Base-by-base conservation (phyloP, 176 grass and related monocot genomes). In the Triticum urartu region DNA sequence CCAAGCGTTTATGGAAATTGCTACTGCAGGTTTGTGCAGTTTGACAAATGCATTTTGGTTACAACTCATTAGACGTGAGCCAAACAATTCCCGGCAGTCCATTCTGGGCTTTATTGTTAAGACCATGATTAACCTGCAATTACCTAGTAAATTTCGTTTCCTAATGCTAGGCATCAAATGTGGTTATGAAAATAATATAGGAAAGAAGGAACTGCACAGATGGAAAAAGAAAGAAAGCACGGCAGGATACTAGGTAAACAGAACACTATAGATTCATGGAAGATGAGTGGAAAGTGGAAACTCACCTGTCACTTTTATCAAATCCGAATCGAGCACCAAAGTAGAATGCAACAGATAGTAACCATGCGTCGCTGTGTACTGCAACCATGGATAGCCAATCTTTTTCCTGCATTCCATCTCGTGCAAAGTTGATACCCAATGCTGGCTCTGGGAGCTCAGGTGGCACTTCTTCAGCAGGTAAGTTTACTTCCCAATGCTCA, bases 381-480 rank as follows among this genome's bases (percentile, higher is more conserved):
- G 96, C 96, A 63, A 98, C 96, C 91, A 98, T 91, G 20, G 93
- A 91, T 39, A 98, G 60, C 96, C 96, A 98, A 84, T 98, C 93
- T 77, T 98, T 98, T 83, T 98, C 96, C 86, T 94, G 93, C 91
- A 98, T 98, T 81, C 96, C 96, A 72, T 98, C 91, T 88, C 96
- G 91, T 54, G 96, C 96, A 65, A 98, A 98, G 86, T 98, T 98
- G 75, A 98, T 98, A 81, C 96, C 96, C 71, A 95, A 80, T 62
- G 91, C 96, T 72, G 96, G 96, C 79, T 98, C 96, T 79, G 96
- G 96, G 58, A 98, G 89, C 82, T 95, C 96, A 39, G 96, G 96
- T 56, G 96, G 96, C 72, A 95, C 96, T 86, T 98, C 93, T 86
- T 98, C 96, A 68, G 96, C 96, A 33, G 96, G 96, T 72, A 98